phyloP scores from a whole-genome alignment of 768 basidiomycete species.

The Amylocystis lapponica region DNA sequence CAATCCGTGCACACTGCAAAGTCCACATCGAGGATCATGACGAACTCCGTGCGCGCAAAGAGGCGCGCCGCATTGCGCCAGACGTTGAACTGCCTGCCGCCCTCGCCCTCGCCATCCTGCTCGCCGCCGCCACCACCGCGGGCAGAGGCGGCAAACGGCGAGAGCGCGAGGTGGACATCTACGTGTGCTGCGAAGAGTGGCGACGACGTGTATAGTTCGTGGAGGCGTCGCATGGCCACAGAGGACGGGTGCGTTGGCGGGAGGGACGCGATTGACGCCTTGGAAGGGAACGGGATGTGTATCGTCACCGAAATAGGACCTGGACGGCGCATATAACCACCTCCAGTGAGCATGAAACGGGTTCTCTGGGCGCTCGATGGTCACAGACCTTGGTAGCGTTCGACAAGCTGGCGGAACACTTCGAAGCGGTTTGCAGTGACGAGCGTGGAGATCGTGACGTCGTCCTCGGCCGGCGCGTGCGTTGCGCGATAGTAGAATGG shows the following conservation, averaged over 20 bases:
- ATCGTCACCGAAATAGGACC: conserved; percentile 84
- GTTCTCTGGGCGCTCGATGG: too few relatives aligned
- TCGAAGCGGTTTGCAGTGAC: conserved; percentile 76
- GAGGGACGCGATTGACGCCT: conserved; percentile 32
- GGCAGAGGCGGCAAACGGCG: conserved; percentile 40
- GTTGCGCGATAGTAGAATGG: conserved; percentile 78
- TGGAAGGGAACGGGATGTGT: conserved; percentile 53
- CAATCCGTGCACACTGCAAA: conserved; percentile 84
- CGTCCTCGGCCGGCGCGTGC: conserved; percentile 48
- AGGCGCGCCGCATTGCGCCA: conserved; percentile 86
- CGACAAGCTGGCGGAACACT: conserved; percentile 65
- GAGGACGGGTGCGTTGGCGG: conserved; percentile 21
- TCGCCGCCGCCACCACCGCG: background rate
- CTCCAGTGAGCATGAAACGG: background rate
- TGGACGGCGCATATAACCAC: conserved; percentile 19
- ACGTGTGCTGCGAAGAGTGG: conserved; percentile 62
- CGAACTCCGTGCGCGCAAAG: conserved; percentile 76
- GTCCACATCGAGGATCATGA: conserved; percentile 92
- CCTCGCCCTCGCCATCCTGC: conserved; percentile 16
- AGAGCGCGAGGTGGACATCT: conserved; percentile 83
- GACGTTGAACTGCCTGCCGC: conserved; percentile 79
- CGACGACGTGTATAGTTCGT: conserved; percentile 60
- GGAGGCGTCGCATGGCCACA: conserved; percentile 54
- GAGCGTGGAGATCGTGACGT: conserved; percentile 82
- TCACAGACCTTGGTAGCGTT: conserved; percentile 65